Evolutionary conservation across 139 green algal genomes (phyloP).

Genomic region (Tetradesmus lagerheimii): DNA sequence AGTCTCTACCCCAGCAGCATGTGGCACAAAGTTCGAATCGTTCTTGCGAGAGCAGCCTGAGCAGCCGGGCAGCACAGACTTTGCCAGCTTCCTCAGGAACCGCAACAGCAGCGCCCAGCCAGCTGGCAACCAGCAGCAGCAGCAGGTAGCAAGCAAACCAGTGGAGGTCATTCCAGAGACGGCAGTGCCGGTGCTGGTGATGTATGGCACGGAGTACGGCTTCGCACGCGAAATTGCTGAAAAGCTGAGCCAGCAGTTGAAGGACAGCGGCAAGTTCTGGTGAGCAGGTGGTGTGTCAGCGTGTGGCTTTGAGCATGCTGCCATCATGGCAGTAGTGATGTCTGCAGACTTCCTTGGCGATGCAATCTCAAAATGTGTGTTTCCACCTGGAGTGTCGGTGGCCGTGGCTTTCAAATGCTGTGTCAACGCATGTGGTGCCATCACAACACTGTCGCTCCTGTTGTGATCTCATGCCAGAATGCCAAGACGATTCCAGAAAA

Average conservation of each 20-base stretch:
- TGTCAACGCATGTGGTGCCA: too few relatives aligned
- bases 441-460: too few relatives aligned
- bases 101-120: background rate
- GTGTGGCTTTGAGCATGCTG: too few relatives aligned
- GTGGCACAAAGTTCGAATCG: conserved; percentile 19
- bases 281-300: conserved; percentile 25
- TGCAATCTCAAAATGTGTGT: too few relatives aligned
- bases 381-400: too few relatives aligned
- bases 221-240: conserved; percentile 92
- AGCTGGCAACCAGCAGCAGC: background rate
- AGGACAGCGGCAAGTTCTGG: conserved; percentile 53
- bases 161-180: conserved; percentile 44
- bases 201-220: conserved; percentile 93
- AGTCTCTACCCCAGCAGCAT: background rate
- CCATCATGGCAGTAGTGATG: background rate
- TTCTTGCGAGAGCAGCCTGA: conserved; percentile 28
- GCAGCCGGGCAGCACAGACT: conserved; percentile 39
- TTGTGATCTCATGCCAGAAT: too few relatives aligned
- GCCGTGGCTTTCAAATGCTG: too few relatives aligned
- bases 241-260: conserved; percentile 65
- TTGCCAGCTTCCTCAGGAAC: conserved; percentile 41
- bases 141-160: background rate
- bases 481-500: too few relatives aligned
- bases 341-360: background rate
- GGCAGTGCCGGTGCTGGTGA: conserved; percentile 69